These are phyloP conservation scores for Xylariaceae sp. DNA, from an alignment of 2,329 filamentous ascomycete genomes.

Conservation along the genomic window DNA sequence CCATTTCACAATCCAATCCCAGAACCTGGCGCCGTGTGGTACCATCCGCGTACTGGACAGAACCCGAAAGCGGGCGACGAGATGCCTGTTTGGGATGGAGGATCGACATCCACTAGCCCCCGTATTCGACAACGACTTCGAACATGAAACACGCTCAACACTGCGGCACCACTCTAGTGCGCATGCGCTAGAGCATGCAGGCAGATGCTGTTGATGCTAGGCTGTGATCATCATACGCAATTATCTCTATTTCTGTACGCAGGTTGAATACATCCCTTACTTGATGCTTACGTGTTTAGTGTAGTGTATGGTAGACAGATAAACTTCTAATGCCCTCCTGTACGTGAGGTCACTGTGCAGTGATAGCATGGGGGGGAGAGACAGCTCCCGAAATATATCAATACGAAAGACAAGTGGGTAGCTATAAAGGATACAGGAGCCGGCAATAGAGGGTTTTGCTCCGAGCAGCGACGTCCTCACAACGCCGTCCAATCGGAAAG, in stretches of 20 bases:
- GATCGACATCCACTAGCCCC: slow-evolving; percentile 30
- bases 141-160: slow-evolving; percentile 41
- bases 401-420: neutral
- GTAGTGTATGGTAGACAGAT: no score
- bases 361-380: slow-evolving; percentile 12
- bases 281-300: slow-evolving; percentile 8
- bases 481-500: no score
- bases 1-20: neutral
- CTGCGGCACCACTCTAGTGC: slow-evolving; percentile 33
- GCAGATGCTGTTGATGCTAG: neutral
- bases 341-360: neutral
- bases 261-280: neutral
- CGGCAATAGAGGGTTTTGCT: no score
- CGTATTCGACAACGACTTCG: slow-evolving; percentile 25
- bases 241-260: slow-evolving; percentile 5
- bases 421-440: no score
- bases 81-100: slow-evolving; percentile 30
- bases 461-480: no score
- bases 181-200: slow-evolving; percentile 2
- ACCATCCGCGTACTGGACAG: neutral
- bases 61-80: slow-evolving; percentile 10
- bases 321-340: neutral
- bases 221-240: slow-evolving; percentile 9
- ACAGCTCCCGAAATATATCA: no score
- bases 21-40: no score